Base-by-base conservation (phyloP, 495 filamentous ascomycete genomes). In the Aspergillus incahuasiensis region DNA sequence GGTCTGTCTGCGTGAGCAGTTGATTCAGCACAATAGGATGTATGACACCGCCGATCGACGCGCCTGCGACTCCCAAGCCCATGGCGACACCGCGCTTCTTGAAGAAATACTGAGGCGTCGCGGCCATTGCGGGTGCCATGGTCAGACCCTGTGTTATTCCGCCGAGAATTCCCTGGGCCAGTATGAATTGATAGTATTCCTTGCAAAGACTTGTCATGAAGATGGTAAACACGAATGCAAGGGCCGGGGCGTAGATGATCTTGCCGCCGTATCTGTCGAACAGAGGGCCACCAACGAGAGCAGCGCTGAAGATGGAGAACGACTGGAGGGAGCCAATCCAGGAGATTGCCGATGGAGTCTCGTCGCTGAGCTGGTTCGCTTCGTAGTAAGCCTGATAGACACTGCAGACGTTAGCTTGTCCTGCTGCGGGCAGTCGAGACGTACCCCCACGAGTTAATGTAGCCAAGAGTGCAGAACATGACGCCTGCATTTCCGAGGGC, bases 251-350 rank as follows among this genome's bases (percentile, higher is more conserved):
- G 11, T 54, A 25, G 21, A 66, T 57, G 22, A 63, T 32, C 48
- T 63, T 45, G 11, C 12, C 44, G 16, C 80, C 79, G 63, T 65
- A 77, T 30, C 75, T 74, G 60, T 83, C 80, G 56, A 81, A 79
- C 13, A 83, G 47, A 0, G 79, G 78, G 3, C 81, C 80, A 1
- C 69, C 66, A 21, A 81, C 45, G 5, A 66, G 57, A 20, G 78
- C 80, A 13, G 60, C 52, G n/a, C 66, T 56, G 57, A 84, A 82
- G 28, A 74, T 66, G 25, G 79, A 53, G 57, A 82, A 84, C 1
- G 65, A 52, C 8, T 67, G 43, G 8, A 83, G 52, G 0, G 81
- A 83, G 6, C 82, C 80, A 48, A 86, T 82, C 82, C 82, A 85
- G 19, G 57, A 30, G 24, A 63, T 57, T 20, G 51, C 32, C 0